Base-by-base conservation (phyloP, 2,329 filamentous ascomycete genomes). In the Pestalotiopsis sp. region DNA sequence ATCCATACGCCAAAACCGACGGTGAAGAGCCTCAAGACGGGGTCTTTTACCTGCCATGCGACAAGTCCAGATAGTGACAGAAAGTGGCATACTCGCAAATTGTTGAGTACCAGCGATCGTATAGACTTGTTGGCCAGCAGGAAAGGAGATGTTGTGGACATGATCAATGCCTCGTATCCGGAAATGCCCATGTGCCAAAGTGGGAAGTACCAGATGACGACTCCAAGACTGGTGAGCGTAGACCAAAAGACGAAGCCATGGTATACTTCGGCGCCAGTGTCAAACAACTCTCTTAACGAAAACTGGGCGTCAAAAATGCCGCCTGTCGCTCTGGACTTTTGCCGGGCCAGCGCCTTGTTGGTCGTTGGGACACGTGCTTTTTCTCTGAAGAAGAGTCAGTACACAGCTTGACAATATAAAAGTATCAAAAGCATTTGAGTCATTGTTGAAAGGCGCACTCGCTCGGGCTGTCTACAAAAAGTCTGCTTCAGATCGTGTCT, bases 151-250 rank as follows among this genome's bases (percentile, higher is more conserved):
- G 95, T 80, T 3, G 93, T 95, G 64, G 88, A 89, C 90, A 98
- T 92, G 76, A 99, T 91, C 72, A 97, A 86, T 58, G 91, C 92
- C 81, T 99, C 96, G 77, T 96, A 99, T 71, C 96, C 96, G 3
- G 95, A 98, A 70, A 99, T 97, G 36, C 96, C 96, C 96, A 99
- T 99, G 79, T 98, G 90, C 96, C 96, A 99, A 12, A 99, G 88
- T 14, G 96, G 96, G 79, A 99, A 99, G 81, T 97, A 99, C 96
- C 96, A 99, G 59, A 99, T 92, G 57, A 93, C 86, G 59, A 99
- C 85, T 31, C 94, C 95, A 65, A 99, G 85, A 70, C 94, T 94
- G 69, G 96, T 99, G 72, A 98, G 84, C 77, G 95, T 92, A 11
- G 95, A 94, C 96, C 96, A 99, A 81, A 98, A 98, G 67, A 96